Conservation (phyloP, 306 rosid genomes). For the Pyrus bretschneideri region DNA sequence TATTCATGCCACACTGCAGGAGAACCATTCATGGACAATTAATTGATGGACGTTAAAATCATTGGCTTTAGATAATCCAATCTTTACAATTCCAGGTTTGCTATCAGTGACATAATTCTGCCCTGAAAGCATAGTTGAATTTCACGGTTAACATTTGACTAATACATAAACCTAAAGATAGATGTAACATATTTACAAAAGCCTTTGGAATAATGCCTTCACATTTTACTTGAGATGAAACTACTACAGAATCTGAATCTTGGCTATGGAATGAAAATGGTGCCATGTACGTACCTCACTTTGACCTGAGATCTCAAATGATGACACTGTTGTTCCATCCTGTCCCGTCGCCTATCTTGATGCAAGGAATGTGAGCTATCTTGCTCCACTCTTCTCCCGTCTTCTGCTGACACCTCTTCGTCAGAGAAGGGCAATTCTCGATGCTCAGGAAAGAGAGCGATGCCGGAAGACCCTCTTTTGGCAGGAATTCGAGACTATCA, state of each 20-base stretch:
- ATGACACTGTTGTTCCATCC: neutral
- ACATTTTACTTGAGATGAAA: too few relatives aligned
- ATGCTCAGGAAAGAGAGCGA: rapidly evolving
- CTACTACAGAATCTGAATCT: too few relatives aligned
- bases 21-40: too few relatives aligned
- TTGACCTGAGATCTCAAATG: neutral
- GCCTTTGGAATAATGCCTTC: too few relatives aligned
- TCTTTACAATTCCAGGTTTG: too few relatives aligned
- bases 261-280: too few relatives aligned
- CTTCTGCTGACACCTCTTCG: neutral
- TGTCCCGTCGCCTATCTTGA: rapidly evolving
- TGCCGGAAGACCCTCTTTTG: neutral
- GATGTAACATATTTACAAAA: too few relatives aligned
- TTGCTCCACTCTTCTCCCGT: neutral
- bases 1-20: too few relatives aligned
- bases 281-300: neutral
- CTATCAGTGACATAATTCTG: too few relatives aligned
- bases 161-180: too few relatives aligned
- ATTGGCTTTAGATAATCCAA: neutral
- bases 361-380: neutral
- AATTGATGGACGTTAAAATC: neutral
- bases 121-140: too few relatives aligned
- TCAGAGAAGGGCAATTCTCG: rapidly evolving
- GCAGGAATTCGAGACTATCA: neutral
- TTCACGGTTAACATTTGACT: too few relatives aligned